Conservation (phyloP, 78 protist species). For the Dictyostelium purpureum region DNA sequence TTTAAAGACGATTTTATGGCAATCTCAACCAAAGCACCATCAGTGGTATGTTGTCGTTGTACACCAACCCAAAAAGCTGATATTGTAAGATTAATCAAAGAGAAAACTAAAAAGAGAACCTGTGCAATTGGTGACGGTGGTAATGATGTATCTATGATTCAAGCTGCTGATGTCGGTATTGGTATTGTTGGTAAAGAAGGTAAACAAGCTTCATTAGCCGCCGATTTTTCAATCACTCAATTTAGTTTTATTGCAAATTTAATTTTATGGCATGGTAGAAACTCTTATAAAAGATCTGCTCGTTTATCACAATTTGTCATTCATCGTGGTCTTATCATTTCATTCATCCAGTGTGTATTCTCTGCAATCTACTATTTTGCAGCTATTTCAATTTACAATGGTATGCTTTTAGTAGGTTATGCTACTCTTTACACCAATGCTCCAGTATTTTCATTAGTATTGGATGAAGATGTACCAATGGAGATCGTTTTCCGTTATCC, state of each 20-base stretch:
- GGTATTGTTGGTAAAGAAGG: constrained; percentile 99
- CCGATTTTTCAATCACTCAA: constrained; percentile 95
- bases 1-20: constrained; percentile 80
- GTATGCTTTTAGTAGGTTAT: constrained; percentile 90
- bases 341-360: constrained; percentile 96
- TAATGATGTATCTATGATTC: constrained; percentile 99
- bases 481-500: constrained; percentile 90
- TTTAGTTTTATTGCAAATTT: constrained; percentile 89
- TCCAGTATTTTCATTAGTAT: constrained; percentile 96
- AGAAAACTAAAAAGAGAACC: constrained; percentile 77
- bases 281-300: constrained; percentile 91
- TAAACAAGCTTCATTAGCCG: constrained; percentile 97
- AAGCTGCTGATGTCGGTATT: constrained; percentile 98
- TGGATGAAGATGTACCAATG: constrained; percentile 91
- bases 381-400: constrained; percentile 94
- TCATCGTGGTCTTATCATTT: constrained; percentile 98
- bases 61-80: constrained; percentile 97
- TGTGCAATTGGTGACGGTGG: constrained; percentile 99
- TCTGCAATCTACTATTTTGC: constrained; percentile 94
- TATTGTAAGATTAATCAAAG: constrained; percentile 85
- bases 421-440: constrained; percentile 95
- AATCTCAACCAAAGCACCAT: constrained; percentile 88
- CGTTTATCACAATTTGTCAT: constrained; percentile 94
- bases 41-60: constrained; percentile 96
- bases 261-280: constrained; percentile 95